A percentile compares a stretch with the other conserved stretches of the same genome.
phyloP scores from a whole-genome alignment of 306 rosid species.

The Glycine latifolia region DNA sequence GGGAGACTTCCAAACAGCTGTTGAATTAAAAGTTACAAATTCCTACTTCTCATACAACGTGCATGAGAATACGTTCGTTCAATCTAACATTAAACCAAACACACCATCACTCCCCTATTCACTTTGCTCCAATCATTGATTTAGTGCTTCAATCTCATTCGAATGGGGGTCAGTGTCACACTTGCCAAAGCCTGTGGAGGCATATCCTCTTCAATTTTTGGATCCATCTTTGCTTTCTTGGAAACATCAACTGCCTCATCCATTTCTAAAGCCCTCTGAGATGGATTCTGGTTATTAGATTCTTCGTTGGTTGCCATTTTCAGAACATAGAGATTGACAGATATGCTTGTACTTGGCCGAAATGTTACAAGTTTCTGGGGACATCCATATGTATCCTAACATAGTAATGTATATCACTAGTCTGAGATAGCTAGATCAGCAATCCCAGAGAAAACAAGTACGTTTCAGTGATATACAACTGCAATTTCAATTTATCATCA shows the following conservation, averaged over 20 bases:
- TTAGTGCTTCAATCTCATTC: slow-evolving; percentile 56
- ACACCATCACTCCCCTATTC: slow-evolving; percentile 42
- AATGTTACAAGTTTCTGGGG: slow-evolving; percentile 64
- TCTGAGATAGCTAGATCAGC: slow-evolving; percentile 8
- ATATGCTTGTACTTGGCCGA: slow-evolving; percentile 47
- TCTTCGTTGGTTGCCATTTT: slow-evolving; percentile 49
- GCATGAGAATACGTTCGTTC: too few relatives aligned
- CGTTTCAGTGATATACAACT: slow-evolving; percentile 16
- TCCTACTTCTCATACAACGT: too few relatives aligned
- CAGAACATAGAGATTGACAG: slow-evolving; percentile 56
- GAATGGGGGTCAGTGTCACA: slow-evolving; percentile 43
- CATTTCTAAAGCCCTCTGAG: slow-evolving; percentile 64
- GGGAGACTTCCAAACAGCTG: too few relatives aligned
- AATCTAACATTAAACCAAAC: too few relatives aligned
- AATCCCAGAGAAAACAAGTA: not conserved
- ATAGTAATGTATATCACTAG: slow-evolving; percentile 24
- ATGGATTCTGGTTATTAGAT: slow-evolving; percentile 5
- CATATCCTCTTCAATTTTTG: slow-evolving; percentile 46
- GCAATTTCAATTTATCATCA: slow-evolving; percentile 10
- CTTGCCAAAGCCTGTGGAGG: slow-evolving; percentile 18
- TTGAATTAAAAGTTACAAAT: too few relatives aligned
- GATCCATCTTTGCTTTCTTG: slow-evolving; percentile 64
- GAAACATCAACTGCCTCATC: slow-evolving; percentile 45
- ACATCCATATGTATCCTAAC: slow-evolving; percentile 68
- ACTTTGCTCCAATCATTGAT: slow-evolving; percentile 50